Percentiles rank a stretch among this genome's conserved stretches.
Conservation (phyloP, 2,329 filamentous ascomycete genomes). For the Monilinia vaccinii-corymbosi region DNA sequence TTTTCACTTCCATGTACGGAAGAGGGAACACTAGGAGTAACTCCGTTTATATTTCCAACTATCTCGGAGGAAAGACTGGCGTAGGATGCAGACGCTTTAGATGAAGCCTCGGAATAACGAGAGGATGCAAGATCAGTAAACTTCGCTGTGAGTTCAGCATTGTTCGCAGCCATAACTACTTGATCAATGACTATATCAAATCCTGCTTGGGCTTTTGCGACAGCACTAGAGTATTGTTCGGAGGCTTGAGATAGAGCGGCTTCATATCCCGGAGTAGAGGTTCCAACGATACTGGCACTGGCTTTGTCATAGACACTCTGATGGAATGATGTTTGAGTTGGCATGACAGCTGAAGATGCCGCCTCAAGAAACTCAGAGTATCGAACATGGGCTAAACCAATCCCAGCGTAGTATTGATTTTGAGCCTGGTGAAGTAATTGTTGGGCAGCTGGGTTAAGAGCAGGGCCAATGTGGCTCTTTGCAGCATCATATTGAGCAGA, state of each 20-base stretch:
- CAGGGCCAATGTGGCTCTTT: slow-evolving; percentile 54
- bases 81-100: slow-evolving; percentile 37
- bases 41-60: slow-evolving; percentile 29
- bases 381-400: slow-evolving; percentile 69
- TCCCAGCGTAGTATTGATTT: slow-evolving; percentile 64
- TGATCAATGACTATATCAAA: slow-evolving; percentile 27
- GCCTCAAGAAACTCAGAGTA: slow-evolving; percentile 68
- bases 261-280: slow-evolving; percentile 19
- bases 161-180: slow-evolving; percentile 27
- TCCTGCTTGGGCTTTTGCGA: slow-evolving; percentile 1
- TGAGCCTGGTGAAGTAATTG: slow-evolving; percentile 54
- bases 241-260: slow-evolving; percentile 19
- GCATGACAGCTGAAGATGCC: slow-evolving; percentile 60
- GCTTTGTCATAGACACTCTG: slow-evolving; percentile 27
- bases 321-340: slow-evolving; percentile 45
- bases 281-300: slow-evolving; percentile 20
- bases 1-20: slow-evolving; percentile 35
- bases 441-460: slow-evolving; percentile 40
- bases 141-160: slow-evolving; percentile 31
- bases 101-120: slow-evolving; percentile 36
- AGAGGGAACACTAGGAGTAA: slow-evolving; percentile 27
- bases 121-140: slow-evolving; percentile 36
- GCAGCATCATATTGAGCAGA: slow-evolving; percentile 62
- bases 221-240: slow-evolving; percentile 20
- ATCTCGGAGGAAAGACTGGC: slow-evolving; percentile 50